Evolutionary conservation across 331 rosid genomes (phyloP), one percentile per base, ranked within the genome.

Genomic region (Saraca asoca): DNA sequence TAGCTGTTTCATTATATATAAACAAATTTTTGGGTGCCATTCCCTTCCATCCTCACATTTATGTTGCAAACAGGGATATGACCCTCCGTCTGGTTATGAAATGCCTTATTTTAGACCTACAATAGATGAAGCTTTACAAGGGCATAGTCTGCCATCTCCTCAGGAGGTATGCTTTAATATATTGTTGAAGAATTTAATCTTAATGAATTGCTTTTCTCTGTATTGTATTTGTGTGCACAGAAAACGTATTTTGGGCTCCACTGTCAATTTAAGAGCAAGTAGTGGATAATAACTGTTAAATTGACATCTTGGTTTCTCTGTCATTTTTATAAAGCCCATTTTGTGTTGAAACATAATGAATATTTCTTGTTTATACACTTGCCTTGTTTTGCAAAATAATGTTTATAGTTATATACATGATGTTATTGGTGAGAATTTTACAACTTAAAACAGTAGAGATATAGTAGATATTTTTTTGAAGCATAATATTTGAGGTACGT

Each of bases 51-150:
- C 3, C 31, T 75, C 51, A 84, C 63, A 9, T 58, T 49, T 70
- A 51, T 51, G 18, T 83, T 72, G 43, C 49, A 65, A 67, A 74
- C 90, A 94, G 99, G 97, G 95, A 5, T 94, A 90, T 12, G 96
- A 94, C 77, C 84, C 88, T 54, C 91, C 87, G 59, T 50, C 84
- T 59, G 86, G 92, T 74, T 90, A 88, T 58, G 91, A 88, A 66
- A 80, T 88, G 48, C 88, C 97, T 58, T 94, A 90, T 80, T 90
- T 86, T 73, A 80, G 96, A 88, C 93, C 96, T 0, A 15, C 81
- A 16, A 68, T 88, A 83, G 99, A 94, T 62, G 99, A 86, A 81
- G 42, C 86, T 64, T 61, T 81, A 16, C 77, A 83, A 12, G 82
- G 85, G 43, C 97, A 81, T 74, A 85, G 88, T 64, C 69, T 85